These are phyloP conservation scores for Rhizophora apiculata DNA, from an alignment of 345 rosid genomes.

Conservation along the genomic window DNA sequence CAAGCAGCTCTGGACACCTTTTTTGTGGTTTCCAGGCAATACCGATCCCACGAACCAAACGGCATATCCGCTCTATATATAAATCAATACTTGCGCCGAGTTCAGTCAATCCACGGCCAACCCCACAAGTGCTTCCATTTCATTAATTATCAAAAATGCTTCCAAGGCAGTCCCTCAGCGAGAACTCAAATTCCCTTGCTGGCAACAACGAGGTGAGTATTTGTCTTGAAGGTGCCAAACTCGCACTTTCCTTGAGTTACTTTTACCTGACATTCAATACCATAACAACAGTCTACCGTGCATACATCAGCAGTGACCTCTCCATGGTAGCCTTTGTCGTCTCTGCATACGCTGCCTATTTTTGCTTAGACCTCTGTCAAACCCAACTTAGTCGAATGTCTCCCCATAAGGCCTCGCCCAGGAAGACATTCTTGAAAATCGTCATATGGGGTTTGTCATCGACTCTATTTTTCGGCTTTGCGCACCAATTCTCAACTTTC, in stretches of 20 bases:
- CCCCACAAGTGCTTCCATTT: no score
- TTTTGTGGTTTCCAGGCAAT: no score
- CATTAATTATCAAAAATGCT: no score
- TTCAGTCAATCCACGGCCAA: no score
- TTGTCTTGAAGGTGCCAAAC: not conserved
- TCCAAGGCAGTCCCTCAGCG: no score
- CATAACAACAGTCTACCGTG: not conserved
- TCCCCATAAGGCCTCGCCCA: not conserved
- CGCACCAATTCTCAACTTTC: not conserved
- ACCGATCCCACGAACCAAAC: no score
- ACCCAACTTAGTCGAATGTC: not conserved
- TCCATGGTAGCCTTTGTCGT: not conserved
- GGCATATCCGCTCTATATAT: no score
- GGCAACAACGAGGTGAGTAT: no score
- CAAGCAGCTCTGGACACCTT: no score
- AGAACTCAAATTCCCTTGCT: no score
- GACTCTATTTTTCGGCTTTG: not conserved
- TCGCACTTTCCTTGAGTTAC: not conserved
- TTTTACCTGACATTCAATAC: not conserved
- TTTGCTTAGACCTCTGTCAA: not conserved
- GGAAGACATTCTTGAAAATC: not conserved
- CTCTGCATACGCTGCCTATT: not conserved
- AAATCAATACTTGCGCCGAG: no score
- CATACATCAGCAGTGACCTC: not conserved
- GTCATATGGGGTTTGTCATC: constrained; percentile 1